Evolutionary conservation across 2,329 filamentous ascomycete genomes (phyloP).

Genomic region (Microthyrium microscopicum): DNA sequence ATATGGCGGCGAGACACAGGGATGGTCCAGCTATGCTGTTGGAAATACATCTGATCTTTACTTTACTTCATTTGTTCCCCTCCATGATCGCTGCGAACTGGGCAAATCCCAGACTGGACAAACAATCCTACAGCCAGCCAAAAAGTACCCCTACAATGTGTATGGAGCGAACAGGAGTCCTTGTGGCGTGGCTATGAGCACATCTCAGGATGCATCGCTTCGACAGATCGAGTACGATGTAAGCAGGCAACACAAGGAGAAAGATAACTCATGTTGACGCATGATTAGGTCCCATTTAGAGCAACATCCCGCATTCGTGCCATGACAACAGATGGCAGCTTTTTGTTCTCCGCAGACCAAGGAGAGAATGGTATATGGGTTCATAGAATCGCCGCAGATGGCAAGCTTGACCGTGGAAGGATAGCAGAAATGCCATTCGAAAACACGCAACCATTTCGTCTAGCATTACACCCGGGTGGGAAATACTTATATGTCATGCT

Average conservation of each 20-base stretch:
- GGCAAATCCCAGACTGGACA: background rate
- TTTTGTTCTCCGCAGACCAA: slow-evolving; percentile 3
- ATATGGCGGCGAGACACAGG: slow-evolving; percentile 5
- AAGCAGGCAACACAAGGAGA: too few species aligned
- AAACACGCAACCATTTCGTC: slow-evolving; percentile 1
- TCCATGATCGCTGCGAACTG: slow-evolving; percentile 4
- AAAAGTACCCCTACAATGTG: slow-evolving; percentile 1
- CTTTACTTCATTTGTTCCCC: background rate
- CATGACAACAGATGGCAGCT: too few species aligned
- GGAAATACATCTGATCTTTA: background rate
- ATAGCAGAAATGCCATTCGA: background rate
- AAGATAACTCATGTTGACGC: too few species aligned
- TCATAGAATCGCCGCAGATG: background rate
- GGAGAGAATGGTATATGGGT: slow-evolving; percentile 2
- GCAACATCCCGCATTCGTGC: too few species aligned
- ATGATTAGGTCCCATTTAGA: too few species aligned
- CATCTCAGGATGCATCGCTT: too few species aligned
- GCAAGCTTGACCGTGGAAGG: background rate
- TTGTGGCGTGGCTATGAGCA: slow-evolving; percentile 2
- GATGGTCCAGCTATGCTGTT: slow-evolving; percentile 3
- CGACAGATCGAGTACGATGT: too few species aligned
- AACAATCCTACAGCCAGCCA: slow-evolving; percentile 1
- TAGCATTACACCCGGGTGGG: slow-evolving; percentile 1
- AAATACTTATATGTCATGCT: slow-evolving; percentile 4
- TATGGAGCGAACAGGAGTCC: slow-evolving; percentile 4